Evolutionary conservation across 202 grass and related monocot genomes (phyloP), one percentile per base, ranked within the genome.

Genomic region (Musa balbisiana): DNA sequence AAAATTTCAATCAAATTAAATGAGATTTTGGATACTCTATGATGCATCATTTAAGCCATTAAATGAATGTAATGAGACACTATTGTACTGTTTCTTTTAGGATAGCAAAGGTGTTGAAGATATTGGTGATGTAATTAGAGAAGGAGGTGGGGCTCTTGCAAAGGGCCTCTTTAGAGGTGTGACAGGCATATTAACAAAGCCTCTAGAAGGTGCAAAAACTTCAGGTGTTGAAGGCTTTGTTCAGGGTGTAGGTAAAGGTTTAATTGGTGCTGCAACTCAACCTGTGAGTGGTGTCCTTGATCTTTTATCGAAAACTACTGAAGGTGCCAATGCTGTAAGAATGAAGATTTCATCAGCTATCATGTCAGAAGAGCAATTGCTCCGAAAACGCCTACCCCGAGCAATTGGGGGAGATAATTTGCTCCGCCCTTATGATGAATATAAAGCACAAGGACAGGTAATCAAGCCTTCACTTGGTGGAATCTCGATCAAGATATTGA

Each of bases 61-160:
- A 27, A 56, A 55, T 73, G 20, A 2, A 26, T 76, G 23, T 75
- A 63, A 70, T 0, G 10, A 19, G 9, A 20, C 78, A 68, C 0
- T 78, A 16, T 73, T 86, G 9, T 25, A 10, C 14, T 88, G 63
- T 82, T 69, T 69, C 78, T 81, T 87, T 56, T 85, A 98, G 94
- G 94, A 98, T 83, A 98, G 82, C 88, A 98, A 98, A 92, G 91
- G 94, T 78, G 91, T 98, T 49, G 94, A 98, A 84, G 94, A 98
- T 65, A 89, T 98, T 73, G 85, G 91, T 60, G 94, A 98, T 90
- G 94, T 98, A 52, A 92, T 98, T 77, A 87, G 94, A 82, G 94
- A 94, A 76, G 94, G 94, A 82, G 94, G 94, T 85, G 94, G 91
- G 54, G 94, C 94, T 80, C 81, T 98, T 8, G 94, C 94, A 64